Conservation (phyloP, 2,329 filamentous ascomycete genomes). For the Fusarium verrucosum region DNA sequence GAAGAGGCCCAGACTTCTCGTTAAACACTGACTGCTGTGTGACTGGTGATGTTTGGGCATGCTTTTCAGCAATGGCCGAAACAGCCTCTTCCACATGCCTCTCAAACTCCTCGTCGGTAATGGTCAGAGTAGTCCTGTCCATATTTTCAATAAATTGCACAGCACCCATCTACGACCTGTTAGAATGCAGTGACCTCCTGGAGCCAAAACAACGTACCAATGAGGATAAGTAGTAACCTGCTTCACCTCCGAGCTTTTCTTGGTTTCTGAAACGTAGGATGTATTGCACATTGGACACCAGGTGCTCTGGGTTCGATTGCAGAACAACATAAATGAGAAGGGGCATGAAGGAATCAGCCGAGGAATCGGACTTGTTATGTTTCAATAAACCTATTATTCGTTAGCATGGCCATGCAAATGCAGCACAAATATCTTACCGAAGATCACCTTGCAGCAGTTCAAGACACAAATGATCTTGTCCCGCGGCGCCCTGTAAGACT, state of each 20-base stretch:
- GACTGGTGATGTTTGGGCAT: constrained; percentile 61
- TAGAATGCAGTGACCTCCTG: background rate
- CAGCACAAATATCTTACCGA: constrained; percentile 65
- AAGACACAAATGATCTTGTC: constrained; percentile 99
- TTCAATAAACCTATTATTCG: constrained; percentile 77
- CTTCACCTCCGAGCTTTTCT: constrained; percentile 96
- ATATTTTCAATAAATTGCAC: constrained; percentile 97
- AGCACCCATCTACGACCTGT: constrained; percentile 74
- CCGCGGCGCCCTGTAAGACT: constrained; percentile 92
- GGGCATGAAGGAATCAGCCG: constrained; percentile 94
- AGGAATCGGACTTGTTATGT: constrained; percentile 92
- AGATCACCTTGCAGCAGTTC: constrained; percentile 99
- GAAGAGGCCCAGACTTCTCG: constrained; percentile 53
- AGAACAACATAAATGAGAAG: constrained; percentile 95
- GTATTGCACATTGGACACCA: constrained; percentile 98
- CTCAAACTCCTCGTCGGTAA: constrained; percentile 95
- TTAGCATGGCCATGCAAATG: background rate
- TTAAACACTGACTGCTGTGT: constrained; percentile 54
- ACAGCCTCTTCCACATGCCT: constrained; percentile 96
- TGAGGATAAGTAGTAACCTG: constrained; percentile 96
- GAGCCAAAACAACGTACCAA: constrained; percentile 65
- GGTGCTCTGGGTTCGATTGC: constrained; percentile 91
- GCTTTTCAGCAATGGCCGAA: constrained; percentile 92
- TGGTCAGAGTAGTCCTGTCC: constrained; percentile 91
- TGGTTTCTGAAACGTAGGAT: constrained; percentile 97